Evolutionary conservation across 495 filamentous ascomycete species (phyloP).

Genomic region (Margaritispora aquatica): DNA sequence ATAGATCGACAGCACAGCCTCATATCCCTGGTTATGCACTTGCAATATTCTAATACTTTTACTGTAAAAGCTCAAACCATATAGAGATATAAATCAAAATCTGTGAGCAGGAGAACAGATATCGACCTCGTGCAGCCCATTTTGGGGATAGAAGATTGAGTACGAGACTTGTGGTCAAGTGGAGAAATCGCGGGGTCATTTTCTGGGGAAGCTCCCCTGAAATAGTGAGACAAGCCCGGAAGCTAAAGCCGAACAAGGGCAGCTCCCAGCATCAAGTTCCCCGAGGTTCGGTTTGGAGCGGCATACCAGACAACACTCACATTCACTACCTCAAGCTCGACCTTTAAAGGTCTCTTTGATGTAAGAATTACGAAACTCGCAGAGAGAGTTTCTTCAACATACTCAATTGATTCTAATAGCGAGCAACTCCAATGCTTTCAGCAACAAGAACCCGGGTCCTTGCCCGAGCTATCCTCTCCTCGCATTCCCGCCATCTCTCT

Average conservation of each 20-base stretch:
- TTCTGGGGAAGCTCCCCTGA: background rate
- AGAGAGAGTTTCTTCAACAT: background rate
- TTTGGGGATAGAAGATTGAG: background rate
- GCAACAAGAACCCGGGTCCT: constrained; percentile 20
- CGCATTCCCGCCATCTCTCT: constrained; percentile 12
- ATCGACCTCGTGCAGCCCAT: too few relatives aligned
- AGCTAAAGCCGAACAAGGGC: background rate
- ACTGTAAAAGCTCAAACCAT: too few relatives aligned
- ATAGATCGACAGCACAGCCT: background rate
- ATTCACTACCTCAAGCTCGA: background rate
- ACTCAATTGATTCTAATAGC: background rate
- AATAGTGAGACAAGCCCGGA: background rate
- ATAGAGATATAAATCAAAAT: too few relatives aligned
- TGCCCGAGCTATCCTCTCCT: constrained; percentile 9
- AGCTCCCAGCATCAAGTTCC: background rate
- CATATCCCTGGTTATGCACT: background rate
- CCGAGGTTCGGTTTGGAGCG: background rate
- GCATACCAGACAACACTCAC: background rate
- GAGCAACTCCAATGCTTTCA: constrained; percentile 12
- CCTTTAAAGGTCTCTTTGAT: background rate
- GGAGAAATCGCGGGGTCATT: background rate
- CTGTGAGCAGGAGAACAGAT: too few relatives aligned
- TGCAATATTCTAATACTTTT: too few relatives aligned
- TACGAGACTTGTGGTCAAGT: too few relatives aligned
- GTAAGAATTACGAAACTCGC: background rate